These are phyloP conservation scores for Calonectria ilicicola DNA, from an alignment of 2,329 filamentous ascomycete species.

Conservation along the genomic window DNA sequence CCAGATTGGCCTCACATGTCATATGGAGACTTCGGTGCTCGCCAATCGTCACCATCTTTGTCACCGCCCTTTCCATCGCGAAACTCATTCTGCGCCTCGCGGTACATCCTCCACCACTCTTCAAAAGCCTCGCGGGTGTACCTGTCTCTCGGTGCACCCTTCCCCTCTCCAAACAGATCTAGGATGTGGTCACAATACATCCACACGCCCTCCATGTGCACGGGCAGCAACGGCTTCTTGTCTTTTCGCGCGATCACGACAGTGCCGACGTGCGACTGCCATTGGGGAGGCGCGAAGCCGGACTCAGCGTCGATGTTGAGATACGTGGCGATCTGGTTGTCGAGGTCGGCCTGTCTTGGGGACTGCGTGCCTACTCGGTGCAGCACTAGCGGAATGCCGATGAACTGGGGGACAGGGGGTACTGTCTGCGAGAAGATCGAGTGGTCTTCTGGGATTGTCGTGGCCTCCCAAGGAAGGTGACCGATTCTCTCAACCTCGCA, in stretches of 20 bases:
- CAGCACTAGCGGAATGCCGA: constrained; percentile 16
- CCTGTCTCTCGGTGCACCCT: not conserved
- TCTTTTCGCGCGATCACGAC: constrained; percentile 23
- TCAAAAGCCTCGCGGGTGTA: constrained; percentile 17
- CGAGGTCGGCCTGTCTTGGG: constrained; percentile 15
- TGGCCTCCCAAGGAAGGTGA: constrained; percentile 6
- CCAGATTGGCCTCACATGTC: not conserved
- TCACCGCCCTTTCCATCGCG: constrained; percentile 4
- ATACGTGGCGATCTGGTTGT: constrained; percentile 21
- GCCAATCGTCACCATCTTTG: constrained; percentile 19
- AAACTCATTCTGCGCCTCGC: not conserved
- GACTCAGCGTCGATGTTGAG: constrained; percentile 19
- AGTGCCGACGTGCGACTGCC: constrained; percentile 21
- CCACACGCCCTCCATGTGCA: constrained; percentile 13
- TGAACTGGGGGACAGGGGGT: constrained; percentile 1
- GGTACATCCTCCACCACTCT: constrained; percentile 16
- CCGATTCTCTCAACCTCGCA: constrained; percentile 12
- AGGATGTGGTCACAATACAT: constrained; percentile 5
- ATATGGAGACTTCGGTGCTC: constrained; percentile 3
- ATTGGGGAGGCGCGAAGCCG: constrained; percentile 13
- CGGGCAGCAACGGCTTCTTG: constrained; percentile 16
- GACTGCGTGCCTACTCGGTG: constrained; percentile 18
- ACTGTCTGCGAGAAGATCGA: constrained; percentile 4
- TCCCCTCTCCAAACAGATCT: not conserved
- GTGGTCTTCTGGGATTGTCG: not conserved